Evolutionary conservation across 139 green algal genomes (phyloP).

Genomic region (Chlamydomonas urium): DNA sequence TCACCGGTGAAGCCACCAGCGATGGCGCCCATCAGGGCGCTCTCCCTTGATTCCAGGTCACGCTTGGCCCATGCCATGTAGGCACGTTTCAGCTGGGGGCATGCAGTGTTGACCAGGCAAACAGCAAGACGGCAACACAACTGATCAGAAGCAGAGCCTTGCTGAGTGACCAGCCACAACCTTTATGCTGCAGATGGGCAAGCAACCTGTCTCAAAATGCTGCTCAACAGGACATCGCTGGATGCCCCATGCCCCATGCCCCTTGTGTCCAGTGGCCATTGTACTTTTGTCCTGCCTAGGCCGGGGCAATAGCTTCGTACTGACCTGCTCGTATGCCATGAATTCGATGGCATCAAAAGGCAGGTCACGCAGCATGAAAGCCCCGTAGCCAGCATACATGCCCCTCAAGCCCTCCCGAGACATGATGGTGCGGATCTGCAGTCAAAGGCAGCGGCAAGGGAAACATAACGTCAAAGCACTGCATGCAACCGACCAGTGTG

Average conservation of each 20-base stretch:
- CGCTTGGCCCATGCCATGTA: constrained; percentile 25
- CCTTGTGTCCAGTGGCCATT: too few relatives aligned
- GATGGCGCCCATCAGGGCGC: constrained; percentile 63
- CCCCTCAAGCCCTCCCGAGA: constrained; percentile 71
- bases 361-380: constrained; percentile 96
- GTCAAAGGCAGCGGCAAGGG: not conserved
- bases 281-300: too few relatives aligned
- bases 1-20: constrained; percentile 78
- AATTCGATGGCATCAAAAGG: constrained; percentile 99
- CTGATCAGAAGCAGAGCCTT: too few relatives aligned
- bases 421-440: constrained; percentile 64
- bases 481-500: not conserved
- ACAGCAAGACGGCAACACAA: not conserved
- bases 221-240: too few relatives aligned
- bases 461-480: not conserved
- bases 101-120: not conserved
- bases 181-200: too few relatives aligned
- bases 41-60: constrained; percentile 63
- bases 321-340: constrained; percentile 80
- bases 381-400: constrained; percentile 92
- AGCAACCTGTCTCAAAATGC: too few relatives aligned
- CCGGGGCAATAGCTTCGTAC: too few relatives aligned
- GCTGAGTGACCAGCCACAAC: too few relatives aligned
- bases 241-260: too few relatives aligned
- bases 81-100: constrained; percentile 20